A percentile compares a stretch with the other conserved stretches of the same genome.
These are phyloP conservation scores for Ochetophila trinervis DNA, from an alignment of 306 rosid species.

Conservation along the genomic window DNA sequence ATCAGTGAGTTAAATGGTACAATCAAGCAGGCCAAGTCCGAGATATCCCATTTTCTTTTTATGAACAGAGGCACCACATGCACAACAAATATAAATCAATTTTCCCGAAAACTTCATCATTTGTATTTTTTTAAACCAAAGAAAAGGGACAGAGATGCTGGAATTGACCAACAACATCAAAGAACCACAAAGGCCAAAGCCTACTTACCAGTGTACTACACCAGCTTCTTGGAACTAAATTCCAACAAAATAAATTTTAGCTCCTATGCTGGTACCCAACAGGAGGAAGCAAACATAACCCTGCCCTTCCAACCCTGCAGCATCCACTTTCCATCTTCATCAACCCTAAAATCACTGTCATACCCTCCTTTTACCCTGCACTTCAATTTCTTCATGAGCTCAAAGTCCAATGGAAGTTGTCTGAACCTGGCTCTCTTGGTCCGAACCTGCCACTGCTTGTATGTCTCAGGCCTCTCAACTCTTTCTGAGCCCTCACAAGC, in stretches of 20 bases:
- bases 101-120: background rate
- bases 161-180: background rate
- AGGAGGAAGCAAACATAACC: conserved; percentile 42
- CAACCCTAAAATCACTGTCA: conserved; percentile 52
- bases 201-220: too few species aligned
- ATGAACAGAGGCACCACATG: background rate
- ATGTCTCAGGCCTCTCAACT: conserved; percentile 58
- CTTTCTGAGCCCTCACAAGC: conserved; percentile 73
- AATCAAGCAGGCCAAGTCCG: too few species aligned
- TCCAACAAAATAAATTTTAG: conserved; percentile 2
- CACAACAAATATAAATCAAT: background rate
- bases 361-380: conserved; percentile 30
- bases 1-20: background rate
- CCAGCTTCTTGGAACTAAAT: background rate
- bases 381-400: conserved; percentile 38
- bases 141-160: background rate
- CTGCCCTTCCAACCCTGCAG: conserved; percentile 83
- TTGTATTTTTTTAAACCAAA: background rate
- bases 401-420: conserved; percentile 46
- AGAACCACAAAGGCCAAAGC: background rate
- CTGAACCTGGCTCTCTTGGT: conserved; percentile 49
- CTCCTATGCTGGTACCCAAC: conserved; percentile 51
- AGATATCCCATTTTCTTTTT: too few species aligned
- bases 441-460: conserved; percentile 67
- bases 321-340: conserved; percentile 59